Evolutionary conservation across 768 basidiomycete species (phyloP).

Genomic region (Dacryopinax primogenitus): DNA sequence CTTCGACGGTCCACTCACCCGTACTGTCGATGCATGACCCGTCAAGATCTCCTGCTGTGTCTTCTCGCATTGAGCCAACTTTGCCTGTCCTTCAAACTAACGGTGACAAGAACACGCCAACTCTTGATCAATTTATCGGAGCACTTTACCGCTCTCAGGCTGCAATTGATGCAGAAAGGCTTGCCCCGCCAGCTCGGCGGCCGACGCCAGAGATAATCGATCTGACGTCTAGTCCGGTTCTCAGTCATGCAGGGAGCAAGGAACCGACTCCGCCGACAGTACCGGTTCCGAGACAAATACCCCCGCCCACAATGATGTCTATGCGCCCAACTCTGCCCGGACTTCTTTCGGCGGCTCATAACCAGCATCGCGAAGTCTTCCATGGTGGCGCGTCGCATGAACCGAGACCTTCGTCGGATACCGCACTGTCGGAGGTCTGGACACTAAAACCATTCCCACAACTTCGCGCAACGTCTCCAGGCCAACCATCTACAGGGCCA

Average conservation of each 20-base stretch:
- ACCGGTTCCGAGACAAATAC: too few relatives aligned
- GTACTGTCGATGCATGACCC: background rate
- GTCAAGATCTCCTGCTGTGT: background rate
- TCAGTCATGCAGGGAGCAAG: background rate
- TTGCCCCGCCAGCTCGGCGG: background rate
- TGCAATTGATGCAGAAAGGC: background rate
- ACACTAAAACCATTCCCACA: too few relatives aligned
- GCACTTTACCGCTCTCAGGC: background rate
- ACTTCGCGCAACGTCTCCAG: too few relatives aligned
- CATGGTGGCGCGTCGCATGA: background rate
- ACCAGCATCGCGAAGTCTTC: background rate
- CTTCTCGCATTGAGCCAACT: background rate
- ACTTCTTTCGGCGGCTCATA: too few relatives aligned
- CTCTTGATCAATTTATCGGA: background rate
- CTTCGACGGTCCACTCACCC: too few relatives aligned
- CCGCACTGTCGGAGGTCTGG: background rate
- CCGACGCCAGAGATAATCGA: conserved; percentile 4
- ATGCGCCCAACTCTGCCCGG: too few relatives aligned
- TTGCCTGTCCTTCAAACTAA: background rate
- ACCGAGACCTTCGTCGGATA: background rate
- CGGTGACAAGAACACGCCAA: background rate
- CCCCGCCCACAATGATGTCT: too few relatives aligned
- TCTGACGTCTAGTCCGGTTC: background rate
- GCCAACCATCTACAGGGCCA: too few relatives aligned
- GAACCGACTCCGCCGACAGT: background rate